Conservation (phyloP, 305 asterid genomes). For the Solanum aculeatissimum region DNA sequence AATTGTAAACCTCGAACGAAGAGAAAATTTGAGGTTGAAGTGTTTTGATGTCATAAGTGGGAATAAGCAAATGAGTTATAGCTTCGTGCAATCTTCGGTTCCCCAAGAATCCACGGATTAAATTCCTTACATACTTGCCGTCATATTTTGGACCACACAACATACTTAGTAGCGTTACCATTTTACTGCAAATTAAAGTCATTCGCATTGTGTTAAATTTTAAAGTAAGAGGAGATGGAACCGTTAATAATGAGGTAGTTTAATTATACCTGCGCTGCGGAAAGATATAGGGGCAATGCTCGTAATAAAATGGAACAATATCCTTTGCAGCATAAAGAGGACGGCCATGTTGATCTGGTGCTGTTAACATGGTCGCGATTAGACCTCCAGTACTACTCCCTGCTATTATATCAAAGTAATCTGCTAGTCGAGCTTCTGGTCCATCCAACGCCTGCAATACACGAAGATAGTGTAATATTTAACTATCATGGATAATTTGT, state of each 20-base stretch:
- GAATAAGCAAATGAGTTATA: conserved; percentile 42
- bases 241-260: background rate
- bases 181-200: background rate
- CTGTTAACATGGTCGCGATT: conserved; percentile 7
- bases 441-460: conserved; percentile 7
- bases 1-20: background rate
- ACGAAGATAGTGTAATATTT: background rate
- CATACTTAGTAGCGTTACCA: background rate
- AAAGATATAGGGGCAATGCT: conserved; percentile 2
- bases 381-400: conserved; percentile 17
- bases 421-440: conserved; percentile 10
- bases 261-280: background rate
- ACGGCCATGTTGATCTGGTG: conserved; percentile 4
- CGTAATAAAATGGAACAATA: background rate
- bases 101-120: conserved; percentile 23
- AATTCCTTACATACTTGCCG: conserved; percentile 24
- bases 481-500: background rate
- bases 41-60: conserved; percentile 18
- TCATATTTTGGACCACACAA: conserved; percentile 33
- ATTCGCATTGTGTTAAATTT: background rate
- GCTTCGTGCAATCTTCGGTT: conserved; percentile 25
- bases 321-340: conserved; percentile 15
- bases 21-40: conserved; percentile 6
- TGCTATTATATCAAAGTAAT: conserved; percentile 10
- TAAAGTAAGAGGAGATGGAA: background rate